phyloP scores from a whole-genome alignment of 2,329 filamentous ascomycete genomes.

The Domatiomyces catenatus region DNA sequence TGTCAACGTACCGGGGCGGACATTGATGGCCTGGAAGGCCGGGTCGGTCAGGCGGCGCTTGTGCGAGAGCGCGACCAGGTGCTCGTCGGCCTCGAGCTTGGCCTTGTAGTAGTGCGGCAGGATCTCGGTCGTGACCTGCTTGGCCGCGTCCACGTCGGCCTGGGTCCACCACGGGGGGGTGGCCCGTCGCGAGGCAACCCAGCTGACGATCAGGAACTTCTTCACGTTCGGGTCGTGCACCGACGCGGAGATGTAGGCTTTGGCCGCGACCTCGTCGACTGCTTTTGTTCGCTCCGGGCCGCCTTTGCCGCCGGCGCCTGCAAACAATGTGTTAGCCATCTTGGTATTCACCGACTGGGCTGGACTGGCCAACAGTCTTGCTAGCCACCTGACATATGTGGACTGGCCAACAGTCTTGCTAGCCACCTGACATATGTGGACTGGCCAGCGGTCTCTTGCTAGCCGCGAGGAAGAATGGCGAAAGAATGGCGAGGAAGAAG shows the following conservation, averaged over 20 bases:
- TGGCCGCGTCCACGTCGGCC: slow-evolving; percentile 30
- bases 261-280: slow-evolving; percentile 40
- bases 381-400: too few relatives aligned
- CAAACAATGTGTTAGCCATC: neutral
- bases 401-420: too few relatives aligned
- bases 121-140: slow-evolving; percentile 33
- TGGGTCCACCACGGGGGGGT: slow-evolving; percentile 37
- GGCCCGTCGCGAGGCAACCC: slow-evolving; percentile 34
- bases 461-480: too few relatives aligned
- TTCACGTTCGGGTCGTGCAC: slow-evolving; percentile 30
- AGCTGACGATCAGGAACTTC: slow-evolving; percentile 42
- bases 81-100: slow-evolving; percentile 42
- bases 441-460: too few relatives aligned
- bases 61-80: slow-evolving; percentile 32
- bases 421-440: too few relatives aligned
- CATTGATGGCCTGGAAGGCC: slow-evolving; percentile 34
- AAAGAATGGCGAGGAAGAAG: too few relatives aligned
- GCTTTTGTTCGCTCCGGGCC: slow-evolving; percentile 35
- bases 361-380: too few relatives aligned
- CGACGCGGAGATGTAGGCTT: slow-evolving; percentile 37
- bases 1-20: slow-evolving; percentile 36
- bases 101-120: slow-evolving; percentile 38
- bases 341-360: too few relatives aligned
- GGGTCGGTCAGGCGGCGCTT: slow-evolving; percentile 18
- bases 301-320: slow-evolving; percentile 42